Evolutionary conservation across 2,329 filamentous ascomycete species (phyloP), one percentile per base, ranked within the genome.

Genomic region (Amylocarpus encephaloides): DNA sequence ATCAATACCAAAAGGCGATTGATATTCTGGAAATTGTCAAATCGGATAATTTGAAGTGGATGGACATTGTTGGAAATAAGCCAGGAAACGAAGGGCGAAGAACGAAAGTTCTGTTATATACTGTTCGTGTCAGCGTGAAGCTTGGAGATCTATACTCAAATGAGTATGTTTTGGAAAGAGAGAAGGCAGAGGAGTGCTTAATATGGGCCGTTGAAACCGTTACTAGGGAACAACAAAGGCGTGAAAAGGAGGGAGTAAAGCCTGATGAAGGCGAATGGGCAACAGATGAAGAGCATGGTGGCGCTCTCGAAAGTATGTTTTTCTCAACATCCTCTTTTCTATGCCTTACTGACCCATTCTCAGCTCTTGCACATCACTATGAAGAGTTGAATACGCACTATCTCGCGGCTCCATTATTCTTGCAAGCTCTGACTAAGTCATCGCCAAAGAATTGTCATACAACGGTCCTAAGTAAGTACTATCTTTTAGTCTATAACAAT

Each of bases 191-290:
- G 62, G 82, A 86, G 62, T 73, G 78, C 15, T 75, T 96, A 35
- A 75, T 88, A 1, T 90, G 88, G 78, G 87, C 88, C 0, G 86
- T 96, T 1, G 87, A 94, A 63, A 85, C 86, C 2, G 77, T 84
- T 1, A 68, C 96, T 50, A 82, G 78, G 55, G 93, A 97, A 68
- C 77, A 85, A 59, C 76, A 81, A 54, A 62, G 65, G 43, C 56
- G 65, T 39, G 49, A 82, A 49, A 73, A 70, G 1, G 78, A 88
- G 13, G 86, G 86, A 1, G 70, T 86, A 2, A 87, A 84, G 62
- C 74, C 83, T 5, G 83, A 78, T 39, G 86, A 88, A 66, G 83
- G 81, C 15, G 72, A 77, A 1, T 92, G 86, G 85, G 73, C 91
- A 69, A 80, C 71, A 2, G 73, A 80, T 1, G 78, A 86, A 53